A percentile compares a stretch with the other conserved stretches of the same genome.
phyloP scores from a whole-genome alignment of 495 filamentous ascomycete genomes.

The Annulohypoxylon stygium region DNA sequence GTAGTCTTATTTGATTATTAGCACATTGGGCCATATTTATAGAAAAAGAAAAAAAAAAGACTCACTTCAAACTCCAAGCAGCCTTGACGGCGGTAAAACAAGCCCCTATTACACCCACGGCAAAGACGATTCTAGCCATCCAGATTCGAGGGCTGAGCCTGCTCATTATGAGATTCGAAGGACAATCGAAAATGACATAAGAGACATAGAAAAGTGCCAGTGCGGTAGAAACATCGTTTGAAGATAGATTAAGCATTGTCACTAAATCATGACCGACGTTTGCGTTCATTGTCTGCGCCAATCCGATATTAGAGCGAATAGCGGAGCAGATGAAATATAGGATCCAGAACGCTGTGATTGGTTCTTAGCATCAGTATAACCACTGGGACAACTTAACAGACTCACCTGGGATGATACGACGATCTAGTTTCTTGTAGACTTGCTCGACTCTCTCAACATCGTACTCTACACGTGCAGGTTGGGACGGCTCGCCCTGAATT shows the following conservation, averaged over 20 bases:
- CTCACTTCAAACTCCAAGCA: constrained; percentile 88
- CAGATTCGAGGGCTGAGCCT: constrained; percentile 85
- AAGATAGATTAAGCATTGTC: constrained; percentile 72
- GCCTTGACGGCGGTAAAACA: constrained; percentile 85
- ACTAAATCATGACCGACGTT: constrained; percentile 75
- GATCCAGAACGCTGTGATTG: constrained; percentile 80
- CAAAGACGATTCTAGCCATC: constrained; percentile 93
- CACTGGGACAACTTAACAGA: not conserved
- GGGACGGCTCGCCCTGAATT: constrained; percentile 30
- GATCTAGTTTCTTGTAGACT: constrained; percentile 84
- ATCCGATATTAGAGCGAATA: constrained; percentile 88
- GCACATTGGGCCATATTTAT: not conserved
- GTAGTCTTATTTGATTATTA: constrained; percentile 63
- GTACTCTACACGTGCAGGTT: constrained; percentile 54
- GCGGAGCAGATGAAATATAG: constrained; percentile 94
- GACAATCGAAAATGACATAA: constrained; percentile 90
- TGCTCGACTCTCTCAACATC: constrained; percentile 69
- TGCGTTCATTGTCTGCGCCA: constrained; percentile 91
- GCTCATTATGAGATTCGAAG: constrained; percentile 92
- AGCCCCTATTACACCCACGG: constrained; percentile 84
- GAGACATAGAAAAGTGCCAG: constrained; percentile 91
- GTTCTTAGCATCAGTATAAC: constrained; percentile 25
- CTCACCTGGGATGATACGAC: constrained; percentile 80
- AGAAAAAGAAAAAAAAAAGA: no score
- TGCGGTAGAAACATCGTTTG: constrained; percentile 82